phyloP scores from a whole-genome alignment of 139 green algal genomes.

The Coccomyxa sp. region DNA sequence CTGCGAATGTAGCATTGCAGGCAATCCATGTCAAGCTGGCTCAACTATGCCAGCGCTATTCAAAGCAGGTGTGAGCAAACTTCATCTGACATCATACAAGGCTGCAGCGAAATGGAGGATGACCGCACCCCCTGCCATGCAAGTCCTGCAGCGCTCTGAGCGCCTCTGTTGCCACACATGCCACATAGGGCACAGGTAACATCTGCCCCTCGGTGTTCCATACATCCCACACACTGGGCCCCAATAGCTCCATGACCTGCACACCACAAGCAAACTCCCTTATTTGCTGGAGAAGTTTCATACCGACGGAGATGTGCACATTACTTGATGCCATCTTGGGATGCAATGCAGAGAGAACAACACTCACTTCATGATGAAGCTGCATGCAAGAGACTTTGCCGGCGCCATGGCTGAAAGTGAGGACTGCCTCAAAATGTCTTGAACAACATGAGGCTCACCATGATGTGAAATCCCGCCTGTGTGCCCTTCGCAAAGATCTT shows the following conservation, averaged over 20 bases:
- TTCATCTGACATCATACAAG: no score
- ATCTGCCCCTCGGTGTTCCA: constrained; percentile 83
- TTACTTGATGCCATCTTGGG: no score
- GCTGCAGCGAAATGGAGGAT: no score
- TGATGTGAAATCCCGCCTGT: constrained; percentile 92
- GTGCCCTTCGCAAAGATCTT: constrained; percentile 86
- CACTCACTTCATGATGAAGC: no score
- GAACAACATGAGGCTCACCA: constrained; percentile 53
- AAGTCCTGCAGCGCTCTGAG: constrained; percentile 92
- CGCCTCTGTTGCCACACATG: constrained; percentile 94
- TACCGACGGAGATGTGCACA: not conserved
- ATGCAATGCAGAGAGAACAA: no score
- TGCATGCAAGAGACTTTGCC: no score
- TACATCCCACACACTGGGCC: constrained; percentile 90
- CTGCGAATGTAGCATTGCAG: no score
- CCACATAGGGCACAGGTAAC: constrained; percentile 83
- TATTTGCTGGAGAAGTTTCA: not conserved
- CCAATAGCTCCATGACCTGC: constrained; percentile 95
- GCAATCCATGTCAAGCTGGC: no score
- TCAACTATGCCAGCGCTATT: no score
- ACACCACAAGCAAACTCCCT: constrained; percentile 2
- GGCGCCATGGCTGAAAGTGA: no score
- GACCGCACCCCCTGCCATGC: constrained; percentile 77
- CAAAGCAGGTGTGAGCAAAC: no score
- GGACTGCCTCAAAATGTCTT: no score